Evolutionary conservation across 768 basidiomycete species (phyloP), one percentile per base, ranked within the genome.

Genomic region (Myochromella boudieri): DNA sequence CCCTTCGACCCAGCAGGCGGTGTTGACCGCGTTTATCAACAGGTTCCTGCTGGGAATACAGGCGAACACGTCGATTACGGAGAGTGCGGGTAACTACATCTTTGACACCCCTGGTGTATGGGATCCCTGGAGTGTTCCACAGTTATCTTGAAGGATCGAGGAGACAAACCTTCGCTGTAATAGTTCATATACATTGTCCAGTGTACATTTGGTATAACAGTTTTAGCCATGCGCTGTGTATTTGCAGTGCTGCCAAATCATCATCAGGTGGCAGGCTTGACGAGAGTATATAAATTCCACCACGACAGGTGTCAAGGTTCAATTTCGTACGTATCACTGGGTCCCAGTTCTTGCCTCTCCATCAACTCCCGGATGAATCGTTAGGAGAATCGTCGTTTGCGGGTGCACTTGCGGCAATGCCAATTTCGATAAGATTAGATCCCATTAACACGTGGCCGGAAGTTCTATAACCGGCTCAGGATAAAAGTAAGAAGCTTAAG

Each of bases 1-100:
- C 72, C 81, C 81, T 1, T 58, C 71, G 8, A 51, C 49, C 28
- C 71, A 77, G 49, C 66, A 72, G 44, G 56, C 62, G 0, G 66
- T 71, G 22, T 59, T 83, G 46, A 67, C 66, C 42, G 78, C 78
- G 15, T 83, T 80, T 59, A 61, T 83, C 55, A 65, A 76, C 62
- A 74, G 70, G 55, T 83, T 80, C 64, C 57, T 83, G 58, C 60
- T 75, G 33, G 71, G 62, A 24, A 64, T 76, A 56, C 49, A 60
- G n/a, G 63, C 67, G 6, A 78, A 70, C 62, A 81, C 80, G 10
- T 68, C 64, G 53, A 63, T 72, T 48, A 61, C 71, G 46, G 62
- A 65, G 48, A 75, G 74, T 1, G 75, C 77, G 51, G 69, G 69
- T 9, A 25, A 17, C 1, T 49, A 39, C 40, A 29, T 20, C 10